A percentile compares a stretch with the other conserved stretches of the same genome.
Conservation (phyloP, 441 rosid genomes). For the Cnidoscolus chayamansa region DNA sequence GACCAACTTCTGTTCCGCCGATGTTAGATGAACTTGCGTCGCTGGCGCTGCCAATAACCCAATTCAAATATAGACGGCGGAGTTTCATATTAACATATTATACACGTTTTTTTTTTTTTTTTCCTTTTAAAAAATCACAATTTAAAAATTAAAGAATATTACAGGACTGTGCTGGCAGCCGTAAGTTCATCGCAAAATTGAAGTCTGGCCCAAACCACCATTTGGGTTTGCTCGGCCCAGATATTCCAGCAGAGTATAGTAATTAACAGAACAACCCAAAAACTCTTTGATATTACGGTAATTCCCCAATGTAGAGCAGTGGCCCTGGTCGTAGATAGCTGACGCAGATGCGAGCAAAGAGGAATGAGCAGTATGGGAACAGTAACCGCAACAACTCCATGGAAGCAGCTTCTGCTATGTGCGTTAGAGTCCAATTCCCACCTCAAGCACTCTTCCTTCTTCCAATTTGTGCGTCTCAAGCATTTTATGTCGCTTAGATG, state of each 20-base stretch:
- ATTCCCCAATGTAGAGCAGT: too few relatives aligned
- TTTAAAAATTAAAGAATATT: too few relatives aligned
- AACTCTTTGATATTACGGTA: not conserved
- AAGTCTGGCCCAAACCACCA: not conserved
- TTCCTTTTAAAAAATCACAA: too few relatives aligned
- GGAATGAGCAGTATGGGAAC: constrained; percentile 27
- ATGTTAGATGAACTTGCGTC: constrained; percentile 9
- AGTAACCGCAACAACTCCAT: constrained; percentile 37
- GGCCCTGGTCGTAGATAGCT: not conserved
- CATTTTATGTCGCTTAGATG: not conserved
- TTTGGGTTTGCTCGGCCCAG: not conserved
- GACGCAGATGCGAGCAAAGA: not conserved
- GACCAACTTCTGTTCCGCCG: constrained; percentile 25
- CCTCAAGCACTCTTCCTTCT: constrained; percentile 59
- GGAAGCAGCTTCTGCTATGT: constrained; percentile 74
- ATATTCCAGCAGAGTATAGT: not conserved
- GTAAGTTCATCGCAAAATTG: too few relatives aligned
- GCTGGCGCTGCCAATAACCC: too few relatives aligned
- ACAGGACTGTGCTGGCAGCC: too few relatives aligned
- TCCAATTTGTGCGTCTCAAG: constrained; percentile 47
- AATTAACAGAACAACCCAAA: not conserved
- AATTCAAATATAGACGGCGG: too few relatives aligned
- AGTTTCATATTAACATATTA: too few relatives aligned
- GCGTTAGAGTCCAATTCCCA: constrained; percentile 64
- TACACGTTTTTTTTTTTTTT: too few relatives aligned